Evolutionary conservation across 768 basidiomycete species (phyloP).

Genomic region (Jaapia argillacea): DNA sequence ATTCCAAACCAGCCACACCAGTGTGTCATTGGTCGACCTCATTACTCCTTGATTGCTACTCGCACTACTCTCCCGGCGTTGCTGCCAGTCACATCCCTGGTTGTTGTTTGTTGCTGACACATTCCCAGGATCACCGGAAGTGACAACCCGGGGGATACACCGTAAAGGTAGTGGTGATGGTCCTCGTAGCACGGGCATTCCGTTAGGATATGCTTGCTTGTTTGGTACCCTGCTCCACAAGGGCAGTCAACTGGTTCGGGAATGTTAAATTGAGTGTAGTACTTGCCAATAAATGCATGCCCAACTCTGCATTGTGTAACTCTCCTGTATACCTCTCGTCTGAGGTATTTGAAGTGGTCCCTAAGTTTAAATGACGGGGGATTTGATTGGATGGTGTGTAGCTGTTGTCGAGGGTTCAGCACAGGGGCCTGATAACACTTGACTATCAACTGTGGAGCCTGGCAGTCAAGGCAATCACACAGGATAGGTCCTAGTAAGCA

Average conservation of each 20-base stretch:
- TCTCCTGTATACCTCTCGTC: conserved; percentile 6
- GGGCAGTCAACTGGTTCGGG: conserved; percentile 8
- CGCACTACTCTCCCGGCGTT: too few relatives aligned
- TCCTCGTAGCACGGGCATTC: conserved; percentile 7
- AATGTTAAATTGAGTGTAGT: conserved; percentile 11
- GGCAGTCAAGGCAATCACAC: too few relatives aligned
- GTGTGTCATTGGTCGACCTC: too few relatives aligned
- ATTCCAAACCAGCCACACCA: too few relatives aligned
- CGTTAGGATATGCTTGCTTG: conserved; percentile 9
- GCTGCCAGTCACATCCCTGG: too few relatives aligned
- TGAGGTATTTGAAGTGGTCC: not conserved
- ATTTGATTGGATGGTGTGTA: too few relatives aligned
- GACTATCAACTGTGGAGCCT: too few relatives aligned
- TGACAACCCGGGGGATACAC: not conserved
- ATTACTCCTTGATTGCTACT: too few relatives aligned
- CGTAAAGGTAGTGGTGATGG: conserved; percentile 1
- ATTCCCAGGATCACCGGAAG: not conserved
- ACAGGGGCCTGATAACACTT: too few relatives aligned
- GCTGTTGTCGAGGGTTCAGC: too few relatives aligned
- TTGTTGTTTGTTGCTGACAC: too few relatives aligned
- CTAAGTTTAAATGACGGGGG: not conserved
- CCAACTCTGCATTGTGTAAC: conserved; percentile 12
- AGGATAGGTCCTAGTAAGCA: too few relatives aligned
- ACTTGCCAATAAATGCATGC: conserved; percentile 14
- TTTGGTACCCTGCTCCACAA: conserved; percentile 9